A percentile compares a stretch with the other conserved stretches of the same genome.
phyloP scores from a whole-genome alignment of 352 stramenopile species.

The Globisporangium spinosum region DNA sequence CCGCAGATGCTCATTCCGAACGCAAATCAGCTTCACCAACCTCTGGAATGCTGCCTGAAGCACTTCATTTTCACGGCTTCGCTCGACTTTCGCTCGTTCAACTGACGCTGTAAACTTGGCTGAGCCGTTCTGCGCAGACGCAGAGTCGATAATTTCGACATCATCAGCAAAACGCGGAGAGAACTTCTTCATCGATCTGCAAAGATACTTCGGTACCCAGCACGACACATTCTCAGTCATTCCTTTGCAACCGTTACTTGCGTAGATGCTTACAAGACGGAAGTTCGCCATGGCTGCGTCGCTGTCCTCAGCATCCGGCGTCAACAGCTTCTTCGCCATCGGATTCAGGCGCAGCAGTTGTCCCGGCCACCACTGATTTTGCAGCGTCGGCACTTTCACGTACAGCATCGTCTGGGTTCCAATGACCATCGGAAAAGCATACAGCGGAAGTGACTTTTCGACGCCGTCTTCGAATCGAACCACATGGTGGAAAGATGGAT shows the following conservation, averaged over 20 bases:
- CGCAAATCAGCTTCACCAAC: constrained; percentile 26
- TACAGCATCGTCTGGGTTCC: constrained; percentile 64
- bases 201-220: constrained; percentile 77
- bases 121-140: neutral
- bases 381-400: constrained; percentile 53
- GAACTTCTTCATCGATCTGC: constrained; percentile 40
- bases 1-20: neutral
- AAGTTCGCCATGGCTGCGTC: constrained; percentile 33
- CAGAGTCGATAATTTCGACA: neutral
- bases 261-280: constrained; percentile 63
- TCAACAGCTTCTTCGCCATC: constrained; percentile 48
- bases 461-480: constrained; percentile 72
- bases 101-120: constrained; percentile 24
- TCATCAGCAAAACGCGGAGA: neutral
- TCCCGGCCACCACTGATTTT: constrained; percentile 72
- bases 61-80: constrained; percentile 21
- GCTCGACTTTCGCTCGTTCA: constrained; percentile 24
- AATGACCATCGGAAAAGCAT: constrained; percentile 64
- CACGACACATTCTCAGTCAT: constrained; percentile 53
- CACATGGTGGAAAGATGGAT: constrained; percentile 51
- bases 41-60: constrained; percentile 31
- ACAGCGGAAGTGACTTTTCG: constrained; percentile 56
- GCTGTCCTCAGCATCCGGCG: constrained; percentile 30
- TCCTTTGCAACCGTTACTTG: constrained; percentile 21
- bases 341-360: constrained; percentile 68